These are phyloP conservation scores for Tetramitus jugosus DNA, from an alignment of 208 protist genomes.

Conservation along the genomic window DNA sequence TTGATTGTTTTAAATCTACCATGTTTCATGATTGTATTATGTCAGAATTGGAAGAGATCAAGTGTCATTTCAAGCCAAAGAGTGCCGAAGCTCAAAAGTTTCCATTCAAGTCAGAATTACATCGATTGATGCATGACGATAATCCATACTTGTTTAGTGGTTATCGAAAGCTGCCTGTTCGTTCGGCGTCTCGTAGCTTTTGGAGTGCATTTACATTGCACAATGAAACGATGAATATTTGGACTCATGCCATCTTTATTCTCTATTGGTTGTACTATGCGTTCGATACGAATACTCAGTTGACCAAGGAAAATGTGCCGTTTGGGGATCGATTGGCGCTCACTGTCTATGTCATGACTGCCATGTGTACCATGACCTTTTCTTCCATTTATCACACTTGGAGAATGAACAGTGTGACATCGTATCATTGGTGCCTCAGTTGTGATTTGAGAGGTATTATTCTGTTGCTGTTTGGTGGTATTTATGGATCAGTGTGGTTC, in stretches of 20 bases:
- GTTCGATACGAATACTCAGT: neutral
- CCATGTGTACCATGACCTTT: neutral
- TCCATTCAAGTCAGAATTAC: no score
- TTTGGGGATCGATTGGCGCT: neutral
- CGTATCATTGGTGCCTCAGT: neutral
- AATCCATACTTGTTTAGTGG: neutral
- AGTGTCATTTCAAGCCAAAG: no score
- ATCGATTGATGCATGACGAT: neutral
- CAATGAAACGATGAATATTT: conserved; percentile 19
- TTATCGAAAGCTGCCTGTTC: neutral
- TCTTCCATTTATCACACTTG: conserved; percentile 1
- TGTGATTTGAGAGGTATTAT: conserved; percentile 21
- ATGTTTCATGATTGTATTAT: no score
- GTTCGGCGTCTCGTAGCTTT: neutral
- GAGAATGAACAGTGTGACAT: neutral
- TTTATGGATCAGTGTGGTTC: no score
- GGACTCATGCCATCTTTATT: neutral
- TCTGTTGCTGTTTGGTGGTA: neutral
- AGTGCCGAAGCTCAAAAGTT: no score
- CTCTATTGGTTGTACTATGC: neutral
- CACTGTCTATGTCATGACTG: neutral
- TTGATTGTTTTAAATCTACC: no score
- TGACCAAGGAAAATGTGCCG: no score
- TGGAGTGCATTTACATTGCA: neutral
- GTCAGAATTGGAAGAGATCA: no score